These are phyloP conservation scores for Neurospora sp. DNA, from an alignment of 495 filamentous ascomycete genomes.

Conservation along the genomic window DNA sequence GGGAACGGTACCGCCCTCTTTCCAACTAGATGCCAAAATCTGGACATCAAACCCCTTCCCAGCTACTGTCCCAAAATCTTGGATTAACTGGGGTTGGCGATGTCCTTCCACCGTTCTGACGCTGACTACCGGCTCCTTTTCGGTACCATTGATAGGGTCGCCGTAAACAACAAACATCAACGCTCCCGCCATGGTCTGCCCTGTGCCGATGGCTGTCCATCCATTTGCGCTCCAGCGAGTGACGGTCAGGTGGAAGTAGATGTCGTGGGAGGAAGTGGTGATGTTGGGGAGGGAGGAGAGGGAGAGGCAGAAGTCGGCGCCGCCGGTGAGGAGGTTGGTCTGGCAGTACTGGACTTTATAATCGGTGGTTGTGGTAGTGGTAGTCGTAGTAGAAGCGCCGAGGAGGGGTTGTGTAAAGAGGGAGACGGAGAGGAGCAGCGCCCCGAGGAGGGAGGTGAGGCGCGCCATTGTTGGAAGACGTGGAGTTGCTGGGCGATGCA, in stretches of 20 bases:
- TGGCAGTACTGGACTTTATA: constrained; percentile 18
- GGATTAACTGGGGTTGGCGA: constrained; percentile 9
- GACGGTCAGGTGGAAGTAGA: constrained; percentile 14
- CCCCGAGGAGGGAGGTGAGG: not conserved
- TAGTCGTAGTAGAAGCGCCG: not conserved
- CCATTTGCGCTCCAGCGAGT: constrained; percentile 7
- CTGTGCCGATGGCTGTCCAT: constrained; percentile 23
- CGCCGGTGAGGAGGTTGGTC: constrained; percentile 6
- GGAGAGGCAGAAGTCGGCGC: constrained; percentile 20
- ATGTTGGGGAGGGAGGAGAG: constrained; percentile 9
- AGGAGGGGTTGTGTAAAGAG: not conserved
- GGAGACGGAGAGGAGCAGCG: not conserved
- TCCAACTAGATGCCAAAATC: not conserved
- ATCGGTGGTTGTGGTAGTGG: not conserved
- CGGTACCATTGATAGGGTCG: constrained; percentile 7
- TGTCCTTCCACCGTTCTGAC: constrained; percentile 19
- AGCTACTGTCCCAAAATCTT: not conserved
- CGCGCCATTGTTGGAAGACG: not conserved
- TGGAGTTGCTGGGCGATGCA: not conserved
- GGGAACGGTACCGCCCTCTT: not conserved
- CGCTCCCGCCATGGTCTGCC: constrained; percentile 16
- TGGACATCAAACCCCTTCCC: not conserved
- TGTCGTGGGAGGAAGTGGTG: constrained; percentile 12
- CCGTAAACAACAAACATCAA: constrained; percentile 25
- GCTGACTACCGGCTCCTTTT: constrained; percentile 13